Evolutionary conservation across 345 rosid genomes (phyloP).

Genomic region (Hirschfeldia incana): DNA sequence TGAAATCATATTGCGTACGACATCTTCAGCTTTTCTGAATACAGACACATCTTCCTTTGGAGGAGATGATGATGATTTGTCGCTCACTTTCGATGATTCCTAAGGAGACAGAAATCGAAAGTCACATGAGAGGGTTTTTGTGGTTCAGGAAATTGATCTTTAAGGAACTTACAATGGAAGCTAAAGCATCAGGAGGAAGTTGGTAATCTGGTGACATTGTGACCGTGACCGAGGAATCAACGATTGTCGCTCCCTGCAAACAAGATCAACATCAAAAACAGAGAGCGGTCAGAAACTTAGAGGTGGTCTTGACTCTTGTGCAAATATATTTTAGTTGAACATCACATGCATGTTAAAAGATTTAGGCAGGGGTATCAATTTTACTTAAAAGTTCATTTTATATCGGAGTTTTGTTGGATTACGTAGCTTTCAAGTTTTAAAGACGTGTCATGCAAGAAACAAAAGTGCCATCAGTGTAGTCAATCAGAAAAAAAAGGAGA

Average conservation of each 20-base stretch:
- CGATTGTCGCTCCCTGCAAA: conserved; percentile 79
- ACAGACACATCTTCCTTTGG: conserved; percentile 54
- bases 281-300: not conserved
- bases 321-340: not conserved
- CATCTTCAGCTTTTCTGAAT: conserved; percentile 75
- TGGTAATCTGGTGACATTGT: conserved; percentile 66
- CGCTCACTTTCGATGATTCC: conserved; percentile 41
- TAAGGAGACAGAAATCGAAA: conserved; percentile 6
- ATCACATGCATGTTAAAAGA: not conserved
- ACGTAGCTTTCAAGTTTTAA: not conserved
- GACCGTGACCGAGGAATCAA: conserved; percentile 62
- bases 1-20: conserved; percentile 73
- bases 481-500: not conserved
- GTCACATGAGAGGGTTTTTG: not conserved
- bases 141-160: not conserved
- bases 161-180: conserved; percentile 45
- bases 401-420: not conserved
- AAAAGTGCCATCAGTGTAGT: not conserved
- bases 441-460: not conserved
- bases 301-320: not conserved
- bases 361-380: not conserved
- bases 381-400: not conserved
- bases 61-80: conserved; percentile 36
- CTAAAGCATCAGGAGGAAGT: conserved; percentile 67
- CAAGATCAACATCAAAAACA: not conserved